Conservation (phyloP, 345 rosid species). For the Salix suchowensis region DNA sequence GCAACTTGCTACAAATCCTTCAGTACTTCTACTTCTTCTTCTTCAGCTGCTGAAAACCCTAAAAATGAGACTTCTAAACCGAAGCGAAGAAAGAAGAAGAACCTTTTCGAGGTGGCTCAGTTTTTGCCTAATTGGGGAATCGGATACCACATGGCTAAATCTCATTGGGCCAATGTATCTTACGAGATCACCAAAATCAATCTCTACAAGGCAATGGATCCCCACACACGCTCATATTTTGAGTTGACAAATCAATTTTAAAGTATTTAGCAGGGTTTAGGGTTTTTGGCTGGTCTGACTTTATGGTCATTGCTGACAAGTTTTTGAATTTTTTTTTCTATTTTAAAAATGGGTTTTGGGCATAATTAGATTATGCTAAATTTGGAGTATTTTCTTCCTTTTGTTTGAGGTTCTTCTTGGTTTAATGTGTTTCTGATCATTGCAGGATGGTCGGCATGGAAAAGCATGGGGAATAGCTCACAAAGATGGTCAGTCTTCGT, state of each 20-base stretch:
- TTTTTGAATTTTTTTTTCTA: not conserved
- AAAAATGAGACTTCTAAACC: conserved; percentile 22
- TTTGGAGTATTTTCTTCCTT: not conserved
- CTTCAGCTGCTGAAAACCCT: conserved; percentile 16
- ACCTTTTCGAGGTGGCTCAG: conserved; percentile 89
- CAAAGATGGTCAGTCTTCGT: conserved; percentile 64
- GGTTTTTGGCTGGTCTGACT: not conserved
- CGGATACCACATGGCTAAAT: conserved; percentile 90
- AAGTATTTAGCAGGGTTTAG: conserved; percentile 1
- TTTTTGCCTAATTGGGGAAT: conserved; percentile 92
- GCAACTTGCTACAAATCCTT: conserved; percentile 42
- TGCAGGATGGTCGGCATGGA: conserved; percentile 91
- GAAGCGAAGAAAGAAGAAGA: conserved; percentile 78
- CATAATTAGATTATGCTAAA: not conserved
- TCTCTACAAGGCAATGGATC: conserved; percentile 69
- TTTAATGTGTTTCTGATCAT: conserved; percentile 14
- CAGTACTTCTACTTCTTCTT: conserved; percentile 33
- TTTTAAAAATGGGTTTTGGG: not conserved
- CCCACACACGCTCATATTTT: not conserved
- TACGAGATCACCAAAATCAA: conserved; percentile 92
- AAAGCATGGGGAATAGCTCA: conserved; percentile 95
- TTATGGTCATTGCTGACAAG: not conserved
- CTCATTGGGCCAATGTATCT: conserved; percentile 83
- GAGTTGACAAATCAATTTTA: not conserved
- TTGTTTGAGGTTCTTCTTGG: not conserved